phyloP scores from a whole-genome alignment of 306 rosid genomes.

The Erythrophleum fordii region DNA sequence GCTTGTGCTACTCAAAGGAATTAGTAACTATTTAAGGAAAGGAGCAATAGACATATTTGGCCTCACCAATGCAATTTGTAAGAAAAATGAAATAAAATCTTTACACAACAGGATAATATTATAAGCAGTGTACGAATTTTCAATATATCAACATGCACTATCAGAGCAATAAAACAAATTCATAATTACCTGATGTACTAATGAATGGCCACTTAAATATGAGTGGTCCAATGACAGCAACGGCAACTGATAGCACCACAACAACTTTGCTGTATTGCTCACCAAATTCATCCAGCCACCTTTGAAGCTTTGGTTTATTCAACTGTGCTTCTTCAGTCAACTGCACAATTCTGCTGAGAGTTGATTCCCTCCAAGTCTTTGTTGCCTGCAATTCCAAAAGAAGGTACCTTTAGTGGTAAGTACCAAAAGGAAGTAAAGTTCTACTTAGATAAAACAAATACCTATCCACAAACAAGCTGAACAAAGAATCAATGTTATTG shows the following conservation, averaged over 20 bases:
- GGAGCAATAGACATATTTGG: constrained; percentile 10
- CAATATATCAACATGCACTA: constrained; percentile 19
- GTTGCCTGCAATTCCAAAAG: constrained; percentile 60
- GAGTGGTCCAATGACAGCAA: constrained; percentile 90
- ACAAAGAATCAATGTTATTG: constrained; percentile 18
- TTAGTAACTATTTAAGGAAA: not conserved
- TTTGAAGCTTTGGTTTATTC: constrained; percentile 92
- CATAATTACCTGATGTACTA: constrained; percentile 73
- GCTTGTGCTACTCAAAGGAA: not conserved
- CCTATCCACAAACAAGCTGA: constrained; percentile 38
- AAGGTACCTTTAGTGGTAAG: constrained; percentile 28
- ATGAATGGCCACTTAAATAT: constrained; percentile 95
- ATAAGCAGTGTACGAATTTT: constrained; percentile 23
- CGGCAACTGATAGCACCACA: constrained; percentile 77
- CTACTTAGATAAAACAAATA: constrained; percentile 30
- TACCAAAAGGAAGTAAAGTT: constrained; percentile 25
- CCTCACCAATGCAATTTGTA: constrained; percentile 9
- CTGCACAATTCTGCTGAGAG: constrained; percentile 88
- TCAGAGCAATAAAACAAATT: constrained; percentile 29
- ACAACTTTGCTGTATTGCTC: constrained; percentile 95
- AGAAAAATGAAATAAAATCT: not conserved
- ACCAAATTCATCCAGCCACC: constrained; percentile 98
- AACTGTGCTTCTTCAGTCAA: constrained; percentile 95
- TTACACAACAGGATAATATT: constrained; percentile 16
- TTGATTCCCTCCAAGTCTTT: constrained; percentile 93